Evolutionary conservation across 192 early-diverging fungal species (phyloP).

Genomic region (Chytriomyces sp.): DNA sequence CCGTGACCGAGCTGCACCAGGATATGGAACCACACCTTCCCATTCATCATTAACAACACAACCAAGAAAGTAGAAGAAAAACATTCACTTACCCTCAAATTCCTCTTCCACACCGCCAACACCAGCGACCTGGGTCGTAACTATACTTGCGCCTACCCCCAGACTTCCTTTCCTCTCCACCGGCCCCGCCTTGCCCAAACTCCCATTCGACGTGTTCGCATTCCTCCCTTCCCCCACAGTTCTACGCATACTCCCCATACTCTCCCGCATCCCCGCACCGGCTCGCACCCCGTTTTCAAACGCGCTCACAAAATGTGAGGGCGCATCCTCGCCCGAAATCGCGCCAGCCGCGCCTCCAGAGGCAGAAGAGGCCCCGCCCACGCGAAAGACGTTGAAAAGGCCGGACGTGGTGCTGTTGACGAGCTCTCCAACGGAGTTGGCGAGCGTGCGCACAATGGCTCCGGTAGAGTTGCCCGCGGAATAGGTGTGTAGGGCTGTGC

Average conservation of each 20-base stretch:
- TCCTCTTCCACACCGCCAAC: background rate
- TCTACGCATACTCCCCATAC: background rate
- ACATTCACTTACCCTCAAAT: background rate
- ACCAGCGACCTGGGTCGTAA: no score
- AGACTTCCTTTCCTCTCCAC: background rate
- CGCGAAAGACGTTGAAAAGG: background rate
- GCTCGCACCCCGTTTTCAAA: background rate
- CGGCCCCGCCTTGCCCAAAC: background rate
- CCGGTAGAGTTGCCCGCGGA: background rate
- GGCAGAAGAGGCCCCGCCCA: background rate
- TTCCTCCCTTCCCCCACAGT: no score
- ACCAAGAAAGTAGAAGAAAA: background rate
- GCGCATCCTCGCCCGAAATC: background rate
- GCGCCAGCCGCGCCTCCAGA: background rate
- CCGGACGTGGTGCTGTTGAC: background rate
- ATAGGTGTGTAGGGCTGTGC: background rate
- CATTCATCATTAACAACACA: background rate
- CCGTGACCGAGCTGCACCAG: background rate
- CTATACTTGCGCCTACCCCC: background rate
- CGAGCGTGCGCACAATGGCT: background rate
- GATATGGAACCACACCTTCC: no score
- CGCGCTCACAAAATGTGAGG: no score
- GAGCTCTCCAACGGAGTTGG: background rate
- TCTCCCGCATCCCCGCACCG: background rate
- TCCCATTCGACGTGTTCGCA: background rate